These are phyloP conservation scores for Pezicula neosporulosa DNA, from an alignment of 2,329 filamentous ascomycete genomes.

Conservation along the genomic window DNA sequence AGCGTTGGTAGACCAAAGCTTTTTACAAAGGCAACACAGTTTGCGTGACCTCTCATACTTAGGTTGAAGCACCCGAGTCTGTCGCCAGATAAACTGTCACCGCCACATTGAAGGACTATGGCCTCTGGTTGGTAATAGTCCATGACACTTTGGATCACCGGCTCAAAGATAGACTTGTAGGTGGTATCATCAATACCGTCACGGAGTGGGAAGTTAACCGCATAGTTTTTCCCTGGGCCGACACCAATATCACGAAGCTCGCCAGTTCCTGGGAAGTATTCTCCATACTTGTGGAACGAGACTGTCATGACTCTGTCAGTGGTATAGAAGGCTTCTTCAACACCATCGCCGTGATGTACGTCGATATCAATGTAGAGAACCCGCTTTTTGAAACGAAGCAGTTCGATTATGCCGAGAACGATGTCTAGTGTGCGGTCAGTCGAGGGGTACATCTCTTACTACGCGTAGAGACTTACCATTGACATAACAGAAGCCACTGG, in stretches of 20 bases:
- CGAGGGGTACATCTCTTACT: slow-evolving; percentile 6
- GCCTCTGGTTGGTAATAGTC: slow-evolving; percentile 85
- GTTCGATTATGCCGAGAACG: slow-evolving; percentile 88
- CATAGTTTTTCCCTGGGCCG: slow-evolving; percentile 83
- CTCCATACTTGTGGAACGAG: slow-evolving; percentile 95
- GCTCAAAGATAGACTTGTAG: slow-evolving; percentile 88
- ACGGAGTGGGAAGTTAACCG: slow-evolving; percentile 86
- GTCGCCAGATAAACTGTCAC: slow-evolving; percentile 91
- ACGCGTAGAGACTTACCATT: slow-evolving; percentile 64
- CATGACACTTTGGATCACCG: slow-evolving; percentile 84
- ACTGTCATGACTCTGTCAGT: slow-evolving; percentile 91
- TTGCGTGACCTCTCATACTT: slow-evolving; percentile 93
- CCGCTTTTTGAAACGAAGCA: slow-evolving; percentile 84
- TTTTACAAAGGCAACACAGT: slow-evolving; percentile 91
- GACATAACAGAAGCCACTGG: slow-evolving; percentile 96
- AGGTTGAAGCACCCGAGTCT: slow-evolving; percentile 95
- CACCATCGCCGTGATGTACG: slow-evolving; percentile 89
- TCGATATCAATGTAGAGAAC: slow-evolving; percentile 98
- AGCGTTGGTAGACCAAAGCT: slow-evolving; percentile 79
- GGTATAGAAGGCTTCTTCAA: slow-evolving; percentile 90
- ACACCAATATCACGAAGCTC: slow-evolving; percentile 83
- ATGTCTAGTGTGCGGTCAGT: slow-evolving; percentile 68
- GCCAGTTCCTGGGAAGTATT: slow-evolving; percentile 92
- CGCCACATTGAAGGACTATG: slow-evolving; percentile 93
- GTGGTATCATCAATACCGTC: slow-evolving; percentile 88